phyloP scores from a whole-genome alignment of 1,139 yeast species.

The Suhomyces chickasaworum region DNA sequence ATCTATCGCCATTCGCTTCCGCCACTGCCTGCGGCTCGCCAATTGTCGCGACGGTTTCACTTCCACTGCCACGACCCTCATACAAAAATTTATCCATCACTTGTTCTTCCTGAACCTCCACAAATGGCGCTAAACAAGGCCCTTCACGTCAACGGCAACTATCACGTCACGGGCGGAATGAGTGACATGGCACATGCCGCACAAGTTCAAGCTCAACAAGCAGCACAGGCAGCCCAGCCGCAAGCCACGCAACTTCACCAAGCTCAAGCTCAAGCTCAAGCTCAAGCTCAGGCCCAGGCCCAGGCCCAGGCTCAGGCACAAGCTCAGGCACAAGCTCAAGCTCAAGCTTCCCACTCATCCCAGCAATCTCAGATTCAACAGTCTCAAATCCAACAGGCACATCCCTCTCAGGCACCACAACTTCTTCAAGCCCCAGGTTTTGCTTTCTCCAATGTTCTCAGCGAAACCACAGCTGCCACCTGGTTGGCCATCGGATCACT shows the following conservation, averaged over 20 bases:
- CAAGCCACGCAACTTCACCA: slow-evolving; percentile 9
- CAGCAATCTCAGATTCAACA: background rate
- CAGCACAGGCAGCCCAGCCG: slow-evolving; percentile 6
- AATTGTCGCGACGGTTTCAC: slow-evolving; percentile 9
- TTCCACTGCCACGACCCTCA: slow-evolving; percentile 3
- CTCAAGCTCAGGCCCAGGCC: slow-evolving; percentile 11
- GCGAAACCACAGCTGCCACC: slow-evolving; percentile 82
- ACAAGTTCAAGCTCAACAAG: slow-evolving; percentile 8
- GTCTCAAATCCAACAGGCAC: background rate
- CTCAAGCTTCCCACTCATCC: background rate
- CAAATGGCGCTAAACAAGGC: slow-evolving; percentile 15
- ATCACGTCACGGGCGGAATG: slow-evolving; percentile 13
- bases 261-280: slow-evolving; percentile 10
- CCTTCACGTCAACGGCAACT: slow-evolving; percentile 15
- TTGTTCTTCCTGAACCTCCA: slow-evolving; percentile 4
- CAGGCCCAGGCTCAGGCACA: slow-evolving; percentile 7
- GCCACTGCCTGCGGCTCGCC: slow-evolving; percentile 10
- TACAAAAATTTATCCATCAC: slow-evolving; percentile 4
- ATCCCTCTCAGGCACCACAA: background rate
- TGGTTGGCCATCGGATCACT: slow-evolving; percentile 92
- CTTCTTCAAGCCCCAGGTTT: background rate
- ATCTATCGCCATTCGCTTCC: slow-evolving; percentile 12
- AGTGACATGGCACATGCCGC: slow-evolving; percentile 22
- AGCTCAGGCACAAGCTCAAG: background rate
- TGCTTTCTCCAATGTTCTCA: slow-evolving; percentile 22